A percentile compares a stretch with the other conserved stretches of the same genome.
phyloP scores from a whole-genome alignment of 495 filamentous ascomycete species.

The Aspergillus coremiiformis region DNA sequence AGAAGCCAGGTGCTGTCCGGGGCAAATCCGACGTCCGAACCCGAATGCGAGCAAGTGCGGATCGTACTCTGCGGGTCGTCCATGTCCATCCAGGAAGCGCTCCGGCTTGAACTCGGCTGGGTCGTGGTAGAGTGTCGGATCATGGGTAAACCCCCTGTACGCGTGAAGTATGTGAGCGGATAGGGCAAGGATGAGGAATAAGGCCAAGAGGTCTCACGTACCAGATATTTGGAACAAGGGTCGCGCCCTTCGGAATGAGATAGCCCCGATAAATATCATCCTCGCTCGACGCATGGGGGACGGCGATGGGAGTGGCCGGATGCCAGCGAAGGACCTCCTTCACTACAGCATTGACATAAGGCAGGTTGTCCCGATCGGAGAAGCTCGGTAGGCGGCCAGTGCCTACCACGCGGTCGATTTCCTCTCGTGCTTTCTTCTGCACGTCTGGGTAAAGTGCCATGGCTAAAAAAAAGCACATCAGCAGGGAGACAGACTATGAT shows the following conservation, averaged over 20 bases:
- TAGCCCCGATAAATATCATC: constrained; percentile 48
- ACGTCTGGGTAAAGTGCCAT: constrained; percentile 44
- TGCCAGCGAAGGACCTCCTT: constrained; percentile 43
- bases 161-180: neutral
- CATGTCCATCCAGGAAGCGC: constrained; percentile 19
- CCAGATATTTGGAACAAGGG: constrained; percentile 44
- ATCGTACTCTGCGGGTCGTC: constrained; percentile 22
- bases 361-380: constrained; percentile 26
- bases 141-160: constrained; percentile 26
- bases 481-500: constrained; percentile 20
- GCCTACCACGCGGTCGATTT: constrained; percentile 50
- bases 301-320: constrained; percentile 32
- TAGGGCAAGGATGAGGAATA: neutral
- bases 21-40: constrained; percentile 36
- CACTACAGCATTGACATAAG: constrained; percentile 36
- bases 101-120: constrained; percentile 33
- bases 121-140: constrained; percentile 25
- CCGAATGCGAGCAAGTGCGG: constrained; percentile 26
- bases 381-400: constrained; percentile 16
- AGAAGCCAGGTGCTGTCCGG: constrained; percentile 31
- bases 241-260: constrained; percentile 43
- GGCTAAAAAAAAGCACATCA: constrained; percentile 39
- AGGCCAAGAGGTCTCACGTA: constrained; percentile 1
- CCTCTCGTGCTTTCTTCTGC: constrained; percentile 47
- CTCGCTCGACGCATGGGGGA: constrained; percentile 49